A percentile compares a stretch with the other conserved stretches of the same genome.
Evolutionary conservation across 202 grass and related monocot species (phyloP).

Genomic region (Carex sylvatica): DNA sequence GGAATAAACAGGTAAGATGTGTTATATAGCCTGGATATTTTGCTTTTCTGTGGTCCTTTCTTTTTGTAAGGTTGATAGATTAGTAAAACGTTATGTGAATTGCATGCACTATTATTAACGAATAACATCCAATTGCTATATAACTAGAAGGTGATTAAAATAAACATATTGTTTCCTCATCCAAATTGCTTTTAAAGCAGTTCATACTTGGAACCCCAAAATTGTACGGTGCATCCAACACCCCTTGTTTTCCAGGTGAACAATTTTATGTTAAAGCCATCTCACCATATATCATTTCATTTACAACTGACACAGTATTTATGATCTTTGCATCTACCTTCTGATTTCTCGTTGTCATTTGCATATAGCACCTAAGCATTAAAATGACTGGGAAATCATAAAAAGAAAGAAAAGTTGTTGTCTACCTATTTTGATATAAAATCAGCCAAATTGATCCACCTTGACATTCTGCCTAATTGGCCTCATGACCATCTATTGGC

Average conservation of each 20-base stretch:
- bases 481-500: neutral
- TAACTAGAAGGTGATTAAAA: too few relatives aligned
- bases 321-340: neutral
- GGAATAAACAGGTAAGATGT: conserved; percentile 79
- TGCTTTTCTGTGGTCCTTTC: neutral
- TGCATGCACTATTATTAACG: too few relatives aligned
- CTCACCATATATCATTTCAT: neutral
- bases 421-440: neutral
- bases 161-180: too few relatives aligned
- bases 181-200: neutral
- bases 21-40: neutral
- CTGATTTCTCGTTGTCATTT: neutral
- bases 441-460: neutral
- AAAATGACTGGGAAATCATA: neutral
- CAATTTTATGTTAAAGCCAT: neutral
- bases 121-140: too few relatives aligned
- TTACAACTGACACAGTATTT: neutral
- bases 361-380: neutral
- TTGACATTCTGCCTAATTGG: neutral
- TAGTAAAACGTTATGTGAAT: too few relatives aligned
- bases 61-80: conserved; percentile 13
- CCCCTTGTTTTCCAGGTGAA: neutral
- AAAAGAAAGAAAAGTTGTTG: neutral
- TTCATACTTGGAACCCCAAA: neutral
- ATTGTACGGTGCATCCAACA: too few relatives aligned